Evolutionary conservation across 2,329 filamentous ascomycete genomes (phyloP).

Genomic region (Lasiodiplodia sp.): DNA sequence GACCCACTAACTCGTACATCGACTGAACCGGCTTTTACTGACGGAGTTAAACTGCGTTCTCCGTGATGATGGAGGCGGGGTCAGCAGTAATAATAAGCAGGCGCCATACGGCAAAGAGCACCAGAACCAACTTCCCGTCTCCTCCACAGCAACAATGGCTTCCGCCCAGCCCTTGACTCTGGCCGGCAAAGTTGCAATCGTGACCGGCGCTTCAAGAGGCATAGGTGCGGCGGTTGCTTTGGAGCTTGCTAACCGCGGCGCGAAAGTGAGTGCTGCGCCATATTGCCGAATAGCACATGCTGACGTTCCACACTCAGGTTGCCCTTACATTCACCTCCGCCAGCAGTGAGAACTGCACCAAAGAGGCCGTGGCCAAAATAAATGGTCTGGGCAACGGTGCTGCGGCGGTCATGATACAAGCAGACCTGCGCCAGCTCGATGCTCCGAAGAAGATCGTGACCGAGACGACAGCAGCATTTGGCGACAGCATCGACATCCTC

Average conservation of each 20-base stretch:
- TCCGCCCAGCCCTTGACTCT: constrained; percentile 29
- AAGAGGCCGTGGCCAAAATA: constrained; percentile 47
- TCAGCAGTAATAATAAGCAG: neutral
- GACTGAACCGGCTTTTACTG: neutral
- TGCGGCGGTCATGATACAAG: constrained; percentile 48
- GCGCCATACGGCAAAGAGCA: neutral
- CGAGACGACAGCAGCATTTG: constrained; percentile 47
- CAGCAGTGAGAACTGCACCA: constrained; percentile 44
- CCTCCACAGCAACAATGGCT: neutral
- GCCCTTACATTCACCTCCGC: constrained; percentile 53
- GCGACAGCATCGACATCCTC: constrained; percentile 52
- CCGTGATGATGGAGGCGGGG: neutral
- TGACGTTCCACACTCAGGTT: constrained; percentile 41
- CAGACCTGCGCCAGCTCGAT: constrained; percentile 47
- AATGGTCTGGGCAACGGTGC: constrained; percentile 44
- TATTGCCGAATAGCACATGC: neutral
- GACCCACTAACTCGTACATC: neutral
- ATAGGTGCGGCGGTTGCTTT: constrained; percentile 59
- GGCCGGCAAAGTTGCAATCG: constrained; percentile 53
- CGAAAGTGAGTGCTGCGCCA: constrained; percentile 43
- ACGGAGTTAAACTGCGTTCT: neutral
- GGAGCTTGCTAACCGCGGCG: constrained; percentile 57
- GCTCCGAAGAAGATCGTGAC: constrained; percentile 48
- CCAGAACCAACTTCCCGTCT: neutral
- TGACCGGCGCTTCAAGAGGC: constrained; percentile 59